Evolutionary conservation across 2,329 filamentous ascomycete genomes (phyloP), one percentile per base, ranked within the genome.

Genomic region (Colletotrichum acutatum): DNA sequence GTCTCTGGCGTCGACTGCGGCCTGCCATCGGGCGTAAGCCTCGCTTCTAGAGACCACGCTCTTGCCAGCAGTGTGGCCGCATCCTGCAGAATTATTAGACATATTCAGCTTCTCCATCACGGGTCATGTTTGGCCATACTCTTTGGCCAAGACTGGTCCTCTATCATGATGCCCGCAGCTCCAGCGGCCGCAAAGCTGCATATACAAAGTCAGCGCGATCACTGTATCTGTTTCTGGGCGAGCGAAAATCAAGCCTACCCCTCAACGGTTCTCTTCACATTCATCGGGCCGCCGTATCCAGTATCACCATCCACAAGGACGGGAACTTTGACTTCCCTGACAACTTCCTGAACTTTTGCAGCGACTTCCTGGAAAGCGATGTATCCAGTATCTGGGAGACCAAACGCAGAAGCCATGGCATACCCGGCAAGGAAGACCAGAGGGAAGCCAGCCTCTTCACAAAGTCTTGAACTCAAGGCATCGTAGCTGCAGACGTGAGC

Each of bases 91-190:
- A 34, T 8, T 54, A 16, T 30, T 37, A 37, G 28, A 49, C 5
- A 19, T 22, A n/a, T 19, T n/a, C 8, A 9, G 19, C n/a, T n/a
- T 49, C 19, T n/a, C n/a, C 19, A 49, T n/a, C 19, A 49, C 42
- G 7, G 42, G 42, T 49, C 19, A 49, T 14, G n/a, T 60, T n/a
- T 42, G 9, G 22, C 24, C 81, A 75, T 68, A 86, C 85, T 77
- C 68, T 87, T 87, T 7, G 85, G 85, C 85, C 85, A 87, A 0
- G 83, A 85, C 73, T 86, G 85, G 66, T 86, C 84, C 68, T 87
- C 85, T 67, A 87, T 85, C 83, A 82, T 82, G 34, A 83, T 73
- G 0, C 82, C 81, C 4, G 82, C 81, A 19, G 82, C 82, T 19
- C 82, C 84, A 1, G 84, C 84, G 5, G 77, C 74, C 0, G 85